Conservation (phyloP, 129 eudicot species). For the Ambrosia artemisiifolia region DNA sequence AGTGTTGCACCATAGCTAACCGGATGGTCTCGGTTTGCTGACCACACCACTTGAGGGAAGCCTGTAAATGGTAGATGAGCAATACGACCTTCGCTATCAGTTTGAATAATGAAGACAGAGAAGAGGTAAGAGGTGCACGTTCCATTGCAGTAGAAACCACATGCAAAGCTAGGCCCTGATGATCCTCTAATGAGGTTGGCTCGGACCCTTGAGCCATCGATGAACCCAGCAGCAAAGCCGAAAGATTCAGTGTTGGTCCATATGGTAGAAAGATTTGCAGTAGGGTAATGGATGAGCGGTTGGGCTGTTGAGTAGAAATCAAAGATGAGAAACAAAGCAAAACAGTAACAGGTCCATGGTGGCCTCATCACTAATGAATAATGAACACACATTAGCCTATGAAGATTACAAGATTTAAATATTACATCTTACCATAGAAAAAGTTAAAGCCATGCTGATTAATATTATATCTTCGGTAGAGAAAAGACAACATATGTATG, state of each 20-base stretch:
- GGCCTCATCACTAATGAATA: too few relatives aligned
- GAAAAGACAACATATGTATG: too few relatives aligned
- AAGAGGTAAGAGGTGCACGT: slow-evolving; percentile 4
- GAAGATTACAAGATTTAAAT: too few relatives aligned
- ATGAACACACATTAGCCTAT: too few relatives aligned
- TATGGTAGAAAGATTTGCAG: slow-evolving; percentile 14
- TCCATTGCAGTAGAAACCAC: slow-evolving; percentile 32
- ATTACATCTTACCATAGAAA: too few relatives aligned
- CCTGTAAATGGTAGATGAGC: too few relatives aligned
- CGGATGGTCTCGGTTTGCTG: slow-evolving; percentile 31
- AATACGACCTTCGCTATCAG: not conserved
- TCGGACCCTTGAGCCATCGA: slow-evolving; percentile 5
- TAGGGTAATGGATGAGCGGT: not conserved
- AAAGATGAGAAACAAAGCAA: slow-evolving; percentile 13
- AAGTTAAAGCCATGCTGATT: too few relatives aligned
- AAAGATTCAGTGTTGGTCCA: slow-evolving; percentile 13
- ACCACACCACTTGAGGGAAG: slow-evolving; percentile 28
- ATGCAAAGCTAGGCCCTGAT: not conserved
- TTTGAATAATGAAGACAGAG: slow-evolving; percentile 16
- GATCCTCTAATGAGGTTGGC: slow-evolving; percentile 6
- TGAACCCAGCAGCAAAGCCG: not conserved
- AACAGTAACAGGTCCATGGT: not conserved
- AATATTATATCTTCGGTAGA: too few relatives aligned
- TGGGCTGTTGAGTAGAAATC: not conserved
- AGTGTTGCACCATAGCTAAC: slow-evolving; percentile 20